These are phyloP conservation scores for Colletotrichum sp. DNA, from an alignment of 2,329 filamentous ascomycete species.

Conservation along the genomic window DNA sequence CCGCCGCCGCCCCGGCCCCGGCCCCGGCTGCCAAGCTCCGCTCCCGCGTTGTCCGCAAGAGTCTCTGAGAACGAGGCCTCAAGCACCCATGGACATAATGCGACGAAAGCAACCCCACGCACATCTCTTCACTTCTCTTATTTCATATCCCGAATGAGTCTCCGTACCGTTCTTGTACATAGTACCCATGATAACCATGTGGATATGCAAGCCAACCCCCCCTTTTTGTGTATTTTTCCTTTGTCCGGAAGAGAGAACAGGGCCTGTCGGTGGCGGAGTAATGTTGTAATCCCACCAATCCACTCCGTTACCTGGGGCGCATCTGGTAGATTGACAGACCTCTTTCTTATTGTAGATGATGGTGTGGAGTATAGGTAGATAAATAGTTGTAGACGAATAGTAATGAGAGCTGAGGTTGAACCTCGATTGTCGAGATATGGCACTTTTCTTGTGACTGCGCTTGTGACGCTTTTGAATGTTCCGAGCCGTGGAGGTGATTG, in stretches of 20 bases:
- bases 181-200: constrained; percentile 13
- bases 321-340: background rate
- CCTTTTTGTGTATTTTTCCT: background rate
- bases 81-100: background rate
- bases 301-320: background rate
- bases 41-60: background rate
- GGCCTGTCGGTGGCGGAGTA: background rate
- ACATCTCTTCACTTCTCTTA: background rate
- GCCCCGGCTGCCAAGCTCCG: background rate
- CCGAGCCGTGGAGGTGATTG: too few species aligned
- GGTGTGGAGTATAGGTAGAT: background rate
- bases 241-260: background rate
- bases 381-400: background rate
- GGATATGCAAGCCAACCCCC: background rate
- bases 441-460: background rate
- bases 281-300: background rate
- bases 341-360: background rate
- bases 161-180: constrained; percentile 11
- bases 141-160: background rate
- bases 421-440: background rate
- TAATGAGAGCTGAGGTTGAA: background rate
- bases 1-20: background rate
- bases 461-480: too few species aligned
- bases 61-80: background rate
- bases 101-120: background rate